phyloP scores from a whole-genome alignment of 148 eudicot species.

The Rhododendron kiyosumense region DNA sequence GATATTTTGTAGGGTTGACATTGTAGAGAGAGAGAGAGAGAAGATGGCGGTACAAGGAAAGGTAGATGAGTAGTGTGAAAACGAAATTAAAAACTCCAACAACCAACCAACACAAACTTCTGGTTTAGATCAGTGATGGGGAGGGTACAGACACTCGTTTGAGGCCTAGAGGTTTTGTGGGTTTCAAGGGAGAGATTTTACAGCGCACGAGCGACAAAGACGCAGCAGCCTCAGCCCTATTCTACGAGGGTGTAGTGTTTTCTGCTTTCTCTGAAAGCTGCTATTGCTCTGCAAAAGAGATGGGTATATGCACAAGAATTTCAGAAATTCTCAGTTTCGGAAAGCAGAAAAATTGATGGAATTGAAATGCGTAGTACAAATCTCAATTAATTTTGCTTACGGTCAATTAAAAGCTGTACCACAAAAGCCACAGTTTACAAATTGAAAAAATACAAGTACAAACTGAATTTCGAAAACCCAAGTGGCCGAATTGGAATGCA shows the following conservation, averaged over 20 bases:
- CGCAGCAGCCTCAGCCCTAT: conserved; percentile 11
- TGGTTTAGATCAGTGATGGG: background rate
- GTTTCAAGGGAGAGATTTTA: background rate
- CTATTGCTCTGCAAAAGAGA: background rate
- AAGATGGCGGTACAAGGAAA: conserved; percentile 46
- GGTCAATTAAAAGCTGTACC: background rate
- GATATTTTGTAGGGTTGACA: background rate
- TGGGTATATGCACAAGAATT: background rate
- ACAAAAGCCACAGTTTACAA: background rate
- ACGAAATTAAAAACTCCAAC: background rate
- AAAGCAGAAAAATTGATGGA: background rate
- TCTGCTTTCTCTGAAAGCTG: background rate
- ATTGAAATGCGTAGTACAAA: background rate
- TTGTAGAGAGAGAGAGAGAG: conserved; percentile 17
- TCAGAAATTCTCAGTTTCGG: background rate
- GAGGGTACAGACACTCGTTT: background rate
- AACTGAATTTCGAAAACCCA: background rate
- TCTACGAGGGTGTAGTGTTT: background rate
- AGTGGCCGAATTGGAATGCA: background rate
- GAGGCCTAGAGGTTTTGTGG: conserved; percentile 12
- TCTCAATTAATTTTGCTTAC: background rate
- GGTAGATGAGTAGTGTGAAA: conserved; percentile 14
- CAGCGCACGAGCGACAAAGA: conserved; percentile 30
- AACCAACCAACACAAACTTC: background rate
- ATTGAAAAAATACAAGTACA: background rate